A percentile compares a stretch with the other conserved stretches of the same genome.
Conservation (phyloP, 1,284 basidiomycete genomes). For the Coniferiporia weirii region DNA sequence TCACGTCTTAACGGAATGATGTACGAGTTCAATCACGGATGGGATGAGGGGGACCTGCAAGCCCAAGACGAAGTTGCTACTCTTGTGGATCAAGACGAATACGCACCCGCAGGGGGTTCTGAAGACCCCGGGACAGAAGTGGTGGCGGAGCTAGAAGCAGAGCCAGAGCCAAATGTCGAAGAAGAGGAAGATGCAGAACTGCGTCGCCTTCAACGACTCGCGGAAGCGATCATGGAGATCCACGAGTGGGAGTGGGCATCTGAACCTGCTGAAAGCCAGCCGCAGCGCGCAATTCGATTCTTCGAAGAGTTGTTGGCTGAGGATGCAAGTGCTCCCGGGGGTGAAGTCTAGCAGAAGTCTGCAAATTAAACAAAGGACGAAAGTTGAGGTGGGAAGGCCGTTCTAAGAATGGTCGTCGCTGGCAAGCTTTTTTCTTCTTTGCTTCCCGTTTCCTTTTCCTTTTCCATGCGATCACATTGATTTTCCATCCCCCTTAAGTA, state of each 20-base stretch:
- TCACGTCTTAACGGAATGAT: conserved; percentile 18
- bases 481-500: too few relatives aligned
- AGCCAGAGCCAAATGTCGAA: neutral
- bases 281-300: neutral
- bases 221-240: conserved; percentile 11
- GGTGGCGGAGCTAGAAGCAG: neutral
- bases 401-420: too few relatives aligned
- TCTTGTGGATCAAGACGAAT: neutral
- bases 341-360: neutral
- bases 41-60: neutral
- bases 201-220: neutral
- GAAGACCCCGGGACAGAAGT: too few relatives aligned
- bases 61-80: neutral
- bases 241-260: conserved; percentile 12
- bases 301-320: conserved; percentile 1
- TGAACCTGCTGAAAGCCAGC: conserved; percentile 6
- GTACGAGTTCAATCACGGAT: conserved; percentile 22
- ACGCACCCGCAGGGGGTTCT: too few relatives aligned
- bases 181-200: conserved; percentile 7
- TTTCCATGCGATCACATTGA: too few relatives aligned
- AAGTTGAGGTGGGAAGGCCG: neutral
- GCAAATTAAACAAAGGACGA: neutral
- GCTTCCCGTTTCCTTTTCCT: too few relatives aligned
- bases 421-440: too few relatives aligned
- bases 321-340: neutral